Evolutionary conservation across 768 basidiomycete genomes (phyloP), one percentile per base, ranked within the genome.

Genomic region (Nidularia sp.): DNA sequence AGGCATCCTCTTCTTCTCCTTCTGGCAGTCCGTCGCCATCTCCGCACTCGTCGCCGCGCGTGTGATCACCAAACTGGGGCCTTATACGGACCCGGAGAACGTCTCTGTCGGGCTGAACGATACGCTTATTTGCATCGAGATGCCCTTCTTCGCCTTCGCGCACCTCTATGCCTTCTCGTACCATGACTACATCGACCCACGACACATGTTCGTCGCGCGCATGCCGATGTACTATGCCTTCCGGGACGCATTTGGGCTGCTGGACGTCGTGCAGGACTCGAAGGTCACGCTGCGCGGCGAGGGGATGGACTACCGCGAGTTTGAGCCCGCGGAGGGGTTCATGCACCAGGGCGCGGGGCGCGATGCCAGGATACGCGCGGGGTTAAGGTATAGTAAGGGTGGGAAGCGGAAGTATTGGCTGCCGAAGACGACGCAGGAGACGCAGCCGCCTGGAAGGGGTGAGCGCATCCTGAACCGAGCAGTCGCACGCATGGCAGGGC

Each of bases 371-470:
- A 96, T 98, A 51, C 78, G 86, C 42, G 97, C 97, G 0, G 97
- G 97, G 1, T 73, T 99, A 35, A 80, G 97, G 22, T 99, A 99
- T 62, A 84, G 85, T 45, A 81, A 87, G 50, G 93, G 93, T n/a
- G 97, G 96, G 1, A 82, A 84, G 64, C 76, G 77, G 52, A 99
- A 99, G 70, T 99, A 99, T 67, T 99, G 97, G 97, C 75, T 99
- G 6, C 93, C 95, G 0, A 83, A 85, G 60, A 79, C 83, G 0
- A 72, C 66, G 25, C 60, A 72, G 36, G 64, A 70, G 5, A 70
- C 65, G 22, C 66, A 66, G 6, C 71, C 71, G 2, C 66, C 70
- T 10, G 73, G 75, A 32, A 68, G 66, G 25, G 55, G 73, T 10
- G 73, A 74, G 56, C 64, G 77, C 22, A 65, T 71, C 1, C 60